Evolutionary conservation across 108 stramenopile genomes (phyloP), one percentile per base, ranked within the genome.

Genomic region (Conticribra weissflogii): DNA sequence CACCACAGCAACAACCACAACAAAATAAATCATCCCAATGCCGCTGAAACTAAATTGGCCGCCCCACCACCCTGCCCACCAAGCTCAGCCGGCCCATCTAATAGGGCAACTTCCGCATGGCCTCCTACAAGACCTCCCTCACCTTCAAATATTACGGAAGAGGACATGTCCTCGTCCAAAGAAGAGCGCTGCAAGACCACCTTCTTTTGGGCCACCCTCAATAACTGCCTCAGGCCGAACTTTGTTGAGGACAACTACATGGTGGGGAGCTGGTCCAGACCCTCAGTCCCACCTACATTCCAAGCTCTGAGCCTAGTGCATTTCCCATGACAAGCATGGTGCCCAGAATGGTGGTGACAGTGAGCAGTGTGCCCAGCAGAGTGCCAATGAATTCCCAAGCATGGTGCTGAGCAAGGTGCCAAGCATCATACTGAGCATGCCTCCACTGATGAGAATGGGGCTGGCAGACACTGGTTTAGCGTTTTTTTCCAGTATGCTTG

Each of bases 71-170:
- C 22, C 51, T 59, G 14, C 68, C 68, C 24, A 70, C 68, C 46
- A 70, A 70, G 17, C 36, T 70, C 29, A 58, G 68, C 28, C 49
- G 48, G 2, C 56, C 56, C 21, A 9, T 50, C 32, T 70, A 70
- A 32, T 70, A 59, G 22, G 68, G 68, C 19, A 58, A 70, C 58
- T 70, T 70, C 48, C 68, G 68, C 54, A 70, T 58, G 9, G 47
- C 68, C 30, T 50, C 68, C 57, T 70, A 58, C 30, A 30, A 45
- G 7, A 24, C 22, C 41, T 46, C 58, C 29, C 46, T 46, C n/a
- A 50, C 46, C 3, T 19, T 45, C 32, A 18, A 28, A 4, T 3
- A 34, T 70, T 33, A 59, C 68, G 9, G 68, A 59, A 30, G 58
- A 71, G 4, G 24, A 33, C 32, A 51, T 71, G 69, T 71, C 19